Base-by-base conservation (phyloP, 257 asterid genomes). In the Nicotiana obtusifolia region DNA sequence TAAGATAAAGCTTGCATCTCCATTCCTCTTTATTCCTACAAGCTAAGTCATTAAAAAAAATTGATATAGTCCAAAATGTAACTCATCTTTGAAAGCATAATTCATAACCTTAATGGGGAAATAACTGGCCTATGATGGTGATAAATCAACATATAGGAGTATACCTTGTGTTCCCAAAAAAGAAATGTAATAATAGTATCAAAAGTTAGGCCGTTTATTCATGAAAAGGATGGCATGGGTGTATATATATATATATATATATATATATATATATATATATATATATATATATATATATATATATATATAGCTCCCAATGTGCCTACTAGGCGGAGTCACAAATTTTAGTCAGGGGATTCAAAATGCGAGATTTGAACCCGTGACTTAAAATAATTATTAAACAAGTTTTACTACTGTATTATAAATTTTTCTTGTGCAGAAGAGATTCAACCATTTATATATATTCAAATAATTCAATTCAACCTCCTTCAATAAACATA, bases 1-100 rank as follows among this genome's bases (percentile, higher is more conserved):
- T 82, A 90, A 84, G 85, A 75, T 87, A 86, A 93, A 91, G 84
- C 89, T 93, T 88, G 92, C 91, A 83, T 92, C 91, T 64, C 92
- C 97, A 68, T 88, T 90, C 68, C 91, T 90, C 93, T 94, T 94
- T 87, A 94, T 93, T 82, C 97, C 98, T 82, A 88, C 97, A 81
- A 95, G 88, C 99, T 95, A 88, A 41, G 54, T 90, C 78, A 24
- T 82, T 33, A 68, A 82, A 47, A 76, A 26, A 56, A 56, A 49
- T 49, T 47, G 49, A 44, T 22, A 80, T 47, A 73, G 37, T 73
- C 16, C 79, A 24, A 47, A 20, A 61, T 14, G 49, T 69, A 22
- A 47, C 37, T 20, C 41, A 73, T 73, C 79, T 73, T 73, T 73
- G 41, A 73, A 52, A 44, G 4, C 47, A 44, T 73, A 73, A 41